Conservation (phyloP, 768 basidiomycete species). For the Rhodocollybia butyracea region DNA sequence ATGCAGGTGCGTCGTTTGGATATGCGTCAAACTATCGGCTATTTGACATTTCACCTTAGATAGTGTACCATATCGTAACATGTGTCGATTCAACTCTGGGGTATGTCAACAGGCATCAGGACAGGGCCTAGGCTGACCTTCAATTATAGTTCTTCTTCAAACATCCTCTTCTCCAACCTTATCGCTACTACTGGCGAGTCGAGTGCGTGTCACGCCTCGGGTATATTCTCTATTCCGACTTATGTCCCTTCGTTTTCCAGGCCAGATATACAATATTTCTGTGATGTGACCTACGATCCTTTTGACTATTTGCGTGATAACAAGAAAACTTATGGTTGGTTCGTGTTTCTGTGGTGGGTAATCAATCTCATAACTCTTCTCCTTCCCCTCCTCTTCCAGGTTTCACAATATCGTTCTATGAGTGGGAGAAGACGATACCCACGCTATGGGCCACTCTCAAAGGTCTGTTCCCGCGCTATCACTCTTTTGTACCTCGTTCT, state of each 20-base stretch:
- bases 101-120: constrained; percentile 28
- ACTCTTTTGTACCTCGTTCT: constrained; percentile 1
- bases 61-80: constrained; percentile 53
- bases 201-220: constrained; percentile 32
- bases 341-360: constrained; percentile 8
- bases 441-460: constrained; percentile 73
- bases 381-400: constrained; percentile 29
- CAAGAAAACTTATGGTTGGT: constrained; percentile 63
- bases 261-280: constrained; percentile 74
- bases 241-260: constrained; percentile 43
- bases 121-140: not conserved
- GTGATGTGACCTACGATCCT: constrained; percentile 65
- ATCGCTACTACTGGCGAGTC: constrained; percentile 77
- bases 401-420: constrained; percentile 75
- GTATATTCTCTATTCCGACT: too few species aligned
- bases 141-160: constrained; percentile 64
- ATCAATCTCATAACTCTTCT: not conserved
- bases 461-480: constrained; percentile 37
- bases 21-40: not conserved
- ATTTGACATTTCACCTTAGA: constrained; percentile 40
- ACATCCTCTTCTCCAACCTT: constrained; percentile 62
- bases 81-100: constrained; percentile 75
- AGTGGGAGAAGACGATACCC: constrained; percentile 75
- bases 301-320: constrained; percentile 74
- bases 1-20: constrained; percentile 34